These are phyloP conservation scores for Sistotremastrum niveocremeum DNA, from an alignment of 768 basidiomycete species.

Conservation along the genomic window DNA sequence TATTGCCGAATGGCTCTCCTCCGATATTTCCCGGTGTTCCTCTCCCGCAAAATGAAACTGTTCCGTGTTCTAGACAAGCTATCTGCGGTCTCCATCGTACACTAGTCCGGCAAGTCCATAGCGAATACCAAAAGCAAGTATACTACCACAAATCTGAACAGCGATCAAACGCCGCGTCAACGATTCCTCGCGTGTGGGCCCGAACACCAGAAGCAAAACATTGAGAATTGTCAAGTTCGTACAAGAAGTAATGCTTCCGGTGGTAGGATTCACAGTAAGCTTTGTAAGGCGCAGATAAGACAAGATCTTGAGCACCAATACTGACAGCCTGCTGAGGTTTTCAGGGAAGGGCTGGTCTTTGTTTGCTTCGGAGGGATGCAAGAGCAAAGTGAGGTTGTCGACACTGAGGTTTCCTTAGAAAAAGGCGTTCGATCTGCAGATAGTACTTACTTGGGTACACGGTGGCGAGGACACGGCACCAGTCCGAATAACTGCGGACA, in stretches of 20 bases:
- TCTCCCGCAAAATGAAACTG: too few relatives aligned
- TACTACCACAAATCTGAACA: slow-evolving; percentile 61
- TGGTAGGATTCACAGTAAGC: slow-evolving; percentile 40
- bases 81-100: slow-evolving; percentile 86
- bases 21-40: too few relatives aligned
- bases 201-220: slow-evolving; percentile 62
- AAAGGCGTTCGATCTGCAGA: neutral
- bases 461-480: slow-evolving; percentile 88
- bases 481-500: slow-evolving; percentile 91
- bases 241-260: slow-evolving; percentile 47
- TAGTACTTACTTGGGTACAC: slow-evolving; percentile 64
- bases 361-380: slow-evolving; percentile 59
- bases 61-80: slow-evolving; percentile 6
- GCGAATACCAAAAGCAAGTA: slow-evolving; percentile 70
- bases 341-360: slow-evolving; percentile 32
- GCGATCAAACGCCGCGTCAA: slow-evolving; percentile 62
- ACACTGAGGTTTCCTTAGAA: slow-evolving; percentile 34
- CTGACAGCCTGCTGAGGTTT: slow-evolving; percentile 36
- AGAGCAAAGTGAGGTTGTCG: slow-evolving; percentile 56
- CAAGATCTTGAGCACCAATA: slow-evolving; percentile 43
- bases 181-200: slow-evolving; percentile 74
- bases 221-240: slow-evolving; percentile 92
- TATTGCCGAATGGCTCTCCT: too few relatives aligned
- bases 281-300: slow-evolving; percentile 52
- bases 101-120: slow-evolving; percentile 84